phyloP scores from a whole-genome alignment of 1,284 basidiomycete species.

The Ceratobasidium sp. region DNA sequence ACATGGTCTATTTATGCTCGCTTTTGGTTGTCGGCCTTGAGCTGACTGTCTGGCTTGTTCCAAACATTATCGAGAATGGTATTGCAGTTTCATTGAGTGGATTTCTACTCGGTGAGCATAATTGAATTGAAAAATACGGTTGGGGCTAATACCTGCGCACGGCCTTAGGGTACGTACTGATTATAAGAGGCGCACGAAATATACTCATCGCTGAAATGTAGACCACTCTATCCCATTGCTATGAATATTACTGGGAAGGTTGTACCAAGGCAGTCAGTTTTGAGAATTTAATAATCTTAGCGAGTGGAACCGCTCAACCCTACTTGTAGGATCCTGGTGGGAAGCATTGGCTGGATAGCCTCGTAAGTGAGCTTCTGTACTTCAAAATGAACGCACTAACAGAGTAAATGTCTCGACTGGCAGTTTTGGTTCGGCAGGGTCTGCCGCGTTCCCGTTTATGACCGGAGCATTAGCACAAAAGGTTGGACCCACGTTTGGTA shows the following conservation, averaged over 20 bases:
- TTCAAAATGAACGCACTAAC: neutral
- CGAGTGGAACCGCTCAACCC: neutral
- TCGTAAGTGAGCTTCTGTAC: conserved; percentile 3
- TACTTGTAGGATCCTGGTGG: conserved; percentile 51
- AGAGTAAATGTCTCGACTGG: neutral
- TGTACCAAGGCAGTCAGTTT: conserved; percentile 51
- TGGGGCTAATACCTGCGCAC: neutral
- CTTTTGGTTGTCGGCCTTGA: conserved; percentile 52
- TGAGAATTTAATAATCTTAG: neutral
- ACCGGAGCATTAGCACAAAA: conserved; percentile 44
- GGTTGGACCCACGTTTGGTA: neutral
- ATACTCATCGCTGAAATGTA: neutral
- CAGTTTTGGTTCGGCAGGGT: conserved; percentile 53
- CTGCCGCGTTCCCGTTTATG: conserved; percentile 53
- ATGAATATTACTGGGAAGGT: conserved; percentile 51
- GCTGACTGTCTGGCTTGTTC: conserved; percentile 53
- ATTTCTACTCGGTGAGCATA: conserved; percentile 53
- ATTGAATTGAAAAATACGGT: neutral
- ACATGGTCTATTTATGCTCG: conserved; percentile 51
- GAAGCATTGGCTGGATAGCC: conserved; percentile 54
- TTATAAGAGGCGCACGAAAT: neutral
- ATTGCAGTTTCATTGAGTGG: conserved; percentile 53
- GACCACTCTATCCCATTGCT: conserved; percentile 54
- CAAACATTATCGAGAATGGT: conserved; percentile 51
- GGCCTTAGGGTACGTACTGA: neutral